Base-by-base conservation (phyloP, 352 stramenopile species). In the Albugo candida region DNA sequence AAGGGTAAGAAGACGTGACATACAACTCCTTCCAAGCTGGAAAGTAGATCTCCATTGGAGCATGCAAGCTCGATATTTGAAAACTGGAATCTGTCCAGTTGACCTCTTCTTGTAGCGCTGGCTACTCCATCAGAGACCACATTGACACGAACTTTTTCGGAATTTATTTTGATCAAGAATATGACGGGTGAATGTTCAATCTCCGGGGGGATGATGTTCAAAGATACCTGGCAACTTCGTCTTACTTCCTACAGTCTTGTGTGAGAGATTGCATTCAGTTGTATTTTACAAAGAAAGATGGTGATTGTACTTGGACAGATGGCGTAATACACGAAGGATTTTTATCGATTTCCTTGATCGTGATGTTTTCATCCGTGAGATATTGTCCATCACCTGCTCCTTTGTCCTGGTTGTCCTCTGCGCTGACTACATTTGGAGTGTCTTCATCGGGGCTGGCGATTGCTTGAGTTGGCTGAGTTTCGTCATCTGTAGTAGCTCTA, bases 1-100 rank as follows among this genome's bases (percentile, higher is more conserved):
- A 94, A 58, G 5, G 82, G 82, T 59, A 93, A 81, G 61, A 91
- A 92, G 4, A 94, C 79, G 43, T 94, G 72, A 43, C 71, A 86
- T 35, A 94, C 79, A 31, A 93, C 64, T 12, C 81, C 79, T 47
- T 86, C 77, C 12, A 93, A 61, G 56, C 92, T 91, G 10, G 65
- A 67, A 35, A 93, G 47, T 16, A 89, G 48, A 48, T 93, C 77
- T 12, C 81, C 81, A 0, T 73, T 88, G n/a, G 83, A 86, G 55
- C 75, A 92, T 1, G 77, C 82, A 41, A 93, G 77, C 48, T 94
- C 82, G 8, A 93, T 53, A 40, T 88, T 91, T 17, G 41, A 45
- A 21, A 79, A 60, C 47, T 86, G 64, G 38, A 34, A 53, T 46
- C 62, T 45, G 5, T 21, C 47, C 17, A 75, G 59, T 1, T 52